Percentiles rank a stretch among this genome's conserved stretches.
Evolutionary conservation across 169 alveolate species (phyloP).

Genomic region (Plasmodium reichenowi): DNA sequence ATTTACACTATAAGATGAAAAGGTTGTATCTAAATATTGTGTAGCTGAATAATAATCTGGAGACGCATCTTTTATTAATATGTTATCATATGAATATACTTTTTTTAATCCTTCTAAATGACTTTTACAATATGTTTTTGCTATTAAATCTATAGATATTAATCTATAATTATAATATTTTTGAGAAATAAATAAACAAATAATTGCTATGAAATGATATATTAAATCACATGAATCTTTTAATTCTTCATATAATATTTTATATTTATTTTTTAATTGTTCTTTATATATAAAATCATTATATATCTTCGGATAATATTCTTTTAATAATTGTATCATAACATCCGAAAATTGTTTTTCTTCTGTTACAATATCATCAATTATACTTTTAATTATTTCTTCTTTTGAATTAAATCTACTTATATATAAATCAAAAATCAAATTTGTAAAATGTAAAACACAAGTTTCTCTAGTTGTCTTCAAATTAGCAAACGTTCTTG

Average conservation of each 20-base stretch:
- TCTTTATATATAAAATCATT: conserved; percentile 36
- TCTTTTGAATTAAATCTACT: conserved; percentile 60
- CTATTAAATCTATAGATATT: conserved; percentile 44
- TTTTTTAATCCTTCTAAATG: conserved; percentile 65
- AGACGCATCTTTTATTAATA: conserved; percentile 52
- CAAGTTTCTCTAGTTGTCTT: conserved; percentile 75
- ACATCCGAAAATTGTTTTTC: conserved; percentile 65
- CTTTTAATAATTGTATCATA: conserved; percentile 56
- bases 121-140: conserved; percentile 52
- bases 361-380: conserved; percentile 39
- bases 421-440: conserved; percentile 69
- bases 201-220: conserved; percentile 68
- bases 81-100: conserved; percentile 58
- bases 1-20: conserved; percentile 43
- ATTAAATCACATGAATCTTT: conserved; percentile 59
- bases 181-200: conserved; percentile 56
- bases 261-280: conserved; percentile 41
- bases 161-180: conserved; percentile 59
- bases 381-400: conserved; percentile 65
- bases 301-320: conserved; percentile 46
- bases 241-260: conserved; percentile 29
- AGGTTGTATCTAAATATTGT: conserved; percentile 41
- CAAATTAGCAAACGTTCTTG: conserved; percentile 48
- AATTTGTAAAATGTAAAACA: conserved; percentile 63
- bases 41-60: conserved; percentile 72